Conservation (phyloP, 345 rosid species). For the Gossypium bickii region DNA sequence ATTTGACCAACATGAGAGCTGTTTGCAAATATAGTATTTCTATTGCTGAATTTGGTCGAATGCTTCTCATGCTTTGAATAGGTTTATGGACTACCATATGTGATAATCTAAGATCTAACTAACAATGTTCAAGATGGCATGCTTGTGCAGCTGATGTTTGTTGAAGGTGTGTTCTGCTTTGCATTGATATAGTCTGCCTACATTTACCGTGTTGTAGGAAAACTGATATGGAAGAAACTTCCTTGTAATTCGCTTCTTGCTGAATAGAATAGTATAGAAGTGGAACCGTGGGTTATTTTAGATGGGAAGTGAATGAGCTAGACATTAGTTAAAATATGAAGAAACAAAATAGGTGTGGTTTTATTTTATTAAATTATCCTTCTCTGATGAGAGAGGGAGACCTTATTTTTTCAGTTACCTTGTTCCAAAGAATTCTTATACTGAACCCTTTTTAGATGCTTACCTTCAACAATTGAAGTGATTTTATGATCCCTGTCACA, state of each 20-base stretch:
- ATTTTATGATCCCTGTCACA: too few relatives aligned
- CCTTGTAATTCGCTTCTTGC: neutral
- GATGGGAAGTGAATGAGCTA: neutral
- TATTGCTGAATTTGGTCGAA: neutral
- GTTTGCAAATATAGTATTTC: neutral
- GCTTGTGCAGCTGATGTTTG: neutral
- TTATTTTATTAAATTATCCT: too few relatives aligned
- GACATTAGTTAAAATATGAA: neutral
- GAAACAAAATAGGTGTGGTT: too few relatives aligned
- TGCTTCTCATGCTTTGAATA: neutral
- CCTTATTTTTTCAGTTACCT: too few relatives aligned
- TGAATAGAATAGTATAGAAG: neutral
- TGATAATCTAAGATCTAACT: neutral
- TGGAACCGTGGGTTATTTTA: neutral
- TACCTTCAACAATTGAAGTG: too few relatives aligned
- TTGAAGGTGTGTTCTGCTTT: neutral
- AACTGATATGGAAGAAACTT: neutral
- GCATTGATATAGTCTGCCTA: neutral
- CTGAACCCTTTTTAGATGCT: too few relatives aligned
- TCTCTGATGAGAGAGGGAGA: too few relatives aligned
- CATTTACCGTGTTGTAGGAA: neutral
- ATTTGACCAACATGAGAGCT: neutral
- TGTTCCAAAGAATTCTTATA: too few relatives aligned
- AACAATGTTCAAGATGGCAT: neutral
- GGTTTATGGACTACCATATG: neutral